Conservation (phyloP, 805 yeast genomes). For the Torulaspora maleeae region DNA sequence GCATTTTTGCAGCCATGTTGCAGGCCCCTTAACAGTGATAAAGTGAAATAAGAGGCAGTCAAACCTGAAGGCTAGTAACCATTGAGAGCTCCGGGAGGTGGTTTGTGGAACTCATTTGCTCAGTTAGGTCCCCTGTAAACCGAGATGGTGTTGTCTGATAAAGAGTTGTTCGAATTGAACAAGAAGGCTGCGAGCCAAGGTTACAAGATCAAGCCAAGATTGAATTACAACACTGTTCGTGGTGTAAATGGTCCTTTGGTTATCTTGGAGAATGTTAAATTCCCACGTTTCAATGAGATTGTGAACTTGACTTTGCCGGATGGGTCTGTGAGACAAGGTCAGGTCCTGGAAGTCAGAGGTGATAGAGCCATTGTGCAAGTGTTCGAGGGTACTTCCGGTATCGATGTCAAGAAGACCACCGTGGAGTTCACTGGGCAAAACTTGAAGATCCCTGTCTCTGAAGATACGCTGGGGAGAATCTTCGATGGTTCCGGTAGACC, state of each 20-base stretch:
- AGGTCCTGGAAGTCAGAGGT: constrained; percentile 96
- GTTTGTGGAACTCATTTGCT: background rate
- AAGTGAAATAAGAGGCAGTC: background rate
- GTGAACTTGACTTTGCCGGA: constrained; percentile 96
- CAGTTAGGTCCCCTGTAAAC: background rate
- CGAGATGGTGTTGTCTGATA: constrained; percentile 35
- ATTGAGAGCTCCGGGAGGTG: background rate
- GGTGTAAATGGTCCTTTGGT: constrained; percentile 99
- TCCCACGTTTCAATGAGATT: constrained; percentile 91
- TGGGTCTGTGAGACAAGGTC: constrained; percentile 92
- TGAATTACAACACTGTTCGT: constrained; percentile 92
- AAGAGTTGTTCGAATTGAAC: constrained; percentile 62
- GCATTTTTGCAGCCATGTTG: constrained; percentile 13
- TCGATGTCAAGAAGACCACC: constrained; percentile 95
- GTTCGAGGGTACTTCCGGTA: constrained; percentile 98
- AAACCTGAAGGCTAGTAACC: background rate
- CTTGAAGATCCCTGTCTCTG: constrained; percentile 90
- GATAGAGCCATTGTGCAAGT: constrained; percentile 97
- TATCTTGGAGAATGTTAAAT: constrained; percentile 77
- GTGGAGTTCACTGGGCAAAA: constrained; percentile 97
- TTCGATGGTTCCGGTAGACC: constrained; percentile 99
- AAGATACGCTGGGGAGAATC: constrained; percentile 95
- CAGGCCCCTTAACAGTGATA: constrained; percentile 11
- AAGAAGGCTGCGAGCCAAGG: constrained; percentile 90
- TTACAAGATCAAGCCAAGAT: constrained; percentile 84